Base-by-base conservation (phyloP, 2,329 filamentous ascomycete genomes). In the Trichocomaceae sp. region DNA sequence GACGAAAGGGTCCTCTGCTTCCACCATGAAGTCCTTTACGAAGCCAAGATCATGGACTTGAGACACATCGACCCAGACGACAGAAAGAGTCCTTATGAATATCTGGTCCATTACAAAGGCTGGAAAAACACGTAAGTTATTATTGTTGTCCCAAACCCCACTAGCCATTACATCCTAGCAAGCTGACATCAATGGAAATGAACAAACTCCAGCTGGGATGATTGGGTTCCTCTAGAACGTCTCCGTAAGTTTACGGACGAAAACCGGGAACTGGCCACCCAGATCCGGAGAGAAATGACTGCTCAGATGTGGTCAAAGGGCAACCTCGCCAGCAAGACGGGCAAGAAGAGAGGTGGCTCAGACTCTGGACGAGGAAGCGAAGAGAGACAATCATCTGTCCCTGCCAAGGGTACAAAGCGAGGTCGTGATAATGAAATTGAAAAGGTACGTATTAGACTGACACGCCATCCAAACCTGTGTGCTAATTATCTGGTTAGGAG, bases 1-100 rank as follows among this genome's bases (percentile, higher is more conserved):
- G 90, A 97, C 68, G 93, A 99, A 77, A 90, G 87, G 68, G 90
- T 95, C 37, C 83, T 97, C 31, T 99, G 93, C 77, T 97, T 97
- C 69, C 93, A 99, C 71, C 89, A 92, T 75, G 91, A 97, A 67
- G 85, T 97, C 74, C 83, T 99, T 50, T 99, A 99, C 69, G 93
- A 99, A 73, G 93, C 93, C 62, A 97, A 97, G 75, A 86, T 99
- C 51, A 83, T 95, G 60, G 91, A 96, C 61, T 79, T 88, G 31
- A 83, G 80, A 63, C 75, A 77, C 70, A 78, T 80, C 65, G 82
- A 85, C 58, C 69, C 75, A 6, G 77, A 77, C 45, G 85, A 86
- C 66, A 85, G 87, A 72, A 85, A 84, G 69, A 86, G 85, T 58
- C 83, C 86, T 33, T 90, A 84, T 68, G 84, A 90, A 69, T 99